phyloP scores from a whole-genome alignment of 768 basidiomycete genomes.

The Terana coerulea region DNA sequence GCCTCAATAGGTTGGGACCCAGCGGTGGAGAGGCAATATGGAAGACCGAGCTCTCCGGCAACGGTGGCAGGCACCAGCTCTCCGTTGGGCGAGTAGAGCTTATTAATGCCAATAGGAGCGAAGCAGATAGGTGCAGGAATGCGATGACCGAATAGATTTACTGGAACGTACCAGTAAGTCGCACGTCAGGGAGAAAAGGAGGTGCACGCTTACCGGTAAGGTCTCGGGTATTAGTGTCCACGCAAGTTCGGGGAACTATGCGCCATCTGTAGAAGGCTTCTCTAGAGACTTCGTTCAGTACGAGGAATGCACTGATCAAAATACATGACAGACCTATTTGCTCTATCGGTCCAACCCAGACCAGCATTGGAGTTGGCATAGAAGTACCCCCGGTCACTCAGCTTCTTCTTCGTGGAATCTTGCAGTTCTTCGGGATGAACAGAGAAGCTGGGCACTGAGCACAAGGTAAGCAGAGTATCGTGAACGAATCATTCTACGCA shows the following conservation, averaged over 20 bases:
- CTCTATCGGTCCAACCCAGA: slow-evolving; percentile 46
- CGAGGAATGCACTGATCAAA: not conserved
- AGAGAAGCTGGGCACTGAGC: slow-evolving; percentile 37
- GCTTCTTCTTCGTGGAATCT: slow-evolving; percentile 36
- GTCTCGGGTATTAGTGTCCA: slow-evolving; percentile 46
- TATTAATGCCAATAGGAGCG: slow-evolving; percentile 56
- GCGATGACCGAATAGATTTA: slow-evolving; percentile 41
- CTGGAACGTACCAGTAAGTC: slow-evolving; percentile 14
- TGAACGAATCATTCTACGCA: slow-evolving; percentile 19
- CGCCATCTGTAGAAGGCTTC: slow-evolving; percentile 53
- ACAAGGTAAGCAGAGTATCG: not conserved
- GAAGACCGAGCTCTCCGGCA: slow-evolving; percentile 44
- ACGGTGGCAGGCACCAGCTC: slow-evolving; percentile 46
- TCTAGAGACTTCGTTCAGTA: slow-evolving; percentile 17
- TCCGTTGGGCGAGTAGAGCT: slow-evolving; percentile 40
- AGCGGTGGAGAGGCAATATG: slow-evolving; percentile 52
- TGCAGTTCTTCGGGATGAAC: slow-evolving; percentile 41
- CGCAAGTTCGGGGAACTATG: slow-evolving; percentile 55
- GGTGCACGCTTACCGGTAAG: slow-evolving; percentile 36
- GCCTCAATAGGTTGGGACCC: slow-evolving; percentile 46
- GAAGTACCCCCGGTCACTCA: slow-evolving; percentile 44
- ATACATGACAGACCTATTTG: slow-evolving; percentile 34
- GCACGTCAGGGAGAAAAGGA: not conserved
- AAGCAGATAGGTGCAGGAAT: slow-evolving; percentile 51
- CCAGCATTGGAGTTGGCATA: slow-evolving; percentile 54